Conservation (phyloP, 176 grass and related monocot genomes). For the Guadua angustifolia region DNA sequence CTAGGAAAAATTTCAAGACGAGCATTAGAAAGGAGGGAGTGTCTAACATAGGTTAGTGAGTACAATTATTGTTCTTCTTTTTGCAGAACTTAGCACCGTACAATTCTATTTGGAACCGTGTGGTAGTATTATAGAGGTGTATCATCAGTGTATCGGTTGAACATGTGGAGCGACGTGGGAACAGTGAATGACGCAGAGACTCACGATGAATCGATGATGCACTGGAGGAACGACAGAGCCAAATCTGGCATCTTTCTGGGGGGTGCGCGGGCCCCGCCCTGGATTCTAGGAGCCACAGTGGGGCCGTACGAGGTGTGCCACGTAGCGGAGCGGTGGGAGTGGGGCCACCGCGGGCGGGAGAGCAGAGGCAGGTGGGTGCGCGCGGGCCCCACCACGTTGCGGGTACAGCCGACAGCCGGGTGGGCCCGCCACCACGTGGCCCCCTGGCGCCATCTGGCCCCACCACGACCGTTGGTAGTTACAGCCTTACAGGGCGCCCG, state of each 20-base stretch:
- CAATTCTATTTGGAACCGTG: neutral
- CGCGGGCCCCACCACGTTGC: conserved; percentile 43
- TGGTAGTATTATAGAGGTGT: neutral
- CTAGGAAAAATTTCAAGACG: neutral
- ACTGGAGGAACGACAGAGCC: conserved; percentile 3
- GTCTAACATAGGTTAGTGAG: neutral
- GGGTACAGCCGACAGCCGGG: neutral
- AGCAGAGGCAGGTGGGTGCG: conserved; percentile 17
- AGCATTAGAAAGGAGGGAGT: neutral
- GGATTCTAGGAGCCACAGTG: neutral
- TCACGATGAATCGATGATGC: neutral
- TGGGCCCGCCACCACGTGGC: conserved; percentile 35
- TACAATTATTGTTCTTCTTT: neutral
- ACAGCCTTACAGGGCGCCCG: conserved; percentile 1
- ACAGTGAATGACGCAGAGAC: neutral
- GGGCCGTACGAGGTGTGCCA: conserved; percentile 10
- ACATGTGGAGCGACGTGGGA: conserved; percentile 36
- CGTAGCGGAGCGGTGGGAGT: neutral
- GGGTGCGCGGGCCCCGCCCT: neutral
- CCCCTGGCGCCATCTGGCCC: neutral
- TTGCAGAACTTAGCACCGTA: neutral
- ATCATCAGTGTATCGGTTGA: neutral
- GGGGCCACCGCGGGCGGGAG: neutral
- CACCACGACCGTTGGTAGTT: conserved; percentile 63
- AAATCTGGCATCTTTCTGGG: neutral